Evolutionary conservation across 495 filamentous ascomycete genomes (phyloP), one percentile per base, ranked within the genome.

Genomic region (Bacidia rubella): DNA sequence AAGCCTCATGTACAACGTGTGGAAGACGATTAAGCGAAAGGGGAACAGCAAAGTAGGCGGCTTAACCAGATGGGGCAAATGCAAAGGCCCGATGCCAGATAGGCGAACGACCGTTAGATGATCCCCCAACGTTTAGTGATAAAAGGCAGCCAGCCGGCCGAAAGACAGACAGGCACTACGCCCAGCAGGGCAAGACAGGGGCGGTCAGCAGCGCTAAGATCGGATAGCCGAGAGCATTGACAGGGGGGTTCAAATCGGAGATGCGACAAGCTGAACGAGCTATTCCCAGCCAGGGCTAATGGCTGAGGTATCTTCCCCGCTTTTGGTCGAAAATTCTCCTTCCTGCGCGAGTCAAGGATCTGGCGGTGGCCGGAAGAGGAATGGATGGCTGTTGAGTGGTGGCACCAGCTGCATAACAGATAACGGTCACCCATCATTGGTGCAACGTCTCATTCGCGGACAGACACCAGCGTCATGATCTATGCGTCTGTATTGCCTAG

Each of bases 181-280:
- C n/a, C n/a, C n/a, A n/a, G n/a, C n/a, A n/a, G n/a, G n/a, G n/a
- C n/a, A n/a, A 15, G 29, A 35, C 29, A 35, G 29, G 29, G 29
- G 29, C 7, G 29, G 29, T 24, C 44, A 47, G 44, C 21, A 25
- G 22, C 44, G 44, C 44, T 47, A 47, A 22, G 44, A 47, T 47
- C 44, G 44, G 44, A 47, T 24, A 47, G 15, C 44, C 44, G 44
- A 47, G 29, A 47, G 44, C 22, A 47, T 22, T 2, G n/a, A 24
- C 44, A 47, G 44, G 44, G 44, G 44, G 44, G 3, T 22, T 17
- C 44, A 47, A 24, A 47, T 47, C 44, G 44, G 15, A 35, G 29
- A 35, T 5, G 29, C 29, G 29, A 35, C 5, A 35, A 15, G 15
- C 29, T 7, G 15, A 35, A 35, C n/a, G n/a, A n/a, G n/a, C n/a